These are phyloP conservation scores for Penicillium sp. DNA, from an alignment of 2,329 filamentous ascomycete species.

Conservation along the genomic window DNA sequence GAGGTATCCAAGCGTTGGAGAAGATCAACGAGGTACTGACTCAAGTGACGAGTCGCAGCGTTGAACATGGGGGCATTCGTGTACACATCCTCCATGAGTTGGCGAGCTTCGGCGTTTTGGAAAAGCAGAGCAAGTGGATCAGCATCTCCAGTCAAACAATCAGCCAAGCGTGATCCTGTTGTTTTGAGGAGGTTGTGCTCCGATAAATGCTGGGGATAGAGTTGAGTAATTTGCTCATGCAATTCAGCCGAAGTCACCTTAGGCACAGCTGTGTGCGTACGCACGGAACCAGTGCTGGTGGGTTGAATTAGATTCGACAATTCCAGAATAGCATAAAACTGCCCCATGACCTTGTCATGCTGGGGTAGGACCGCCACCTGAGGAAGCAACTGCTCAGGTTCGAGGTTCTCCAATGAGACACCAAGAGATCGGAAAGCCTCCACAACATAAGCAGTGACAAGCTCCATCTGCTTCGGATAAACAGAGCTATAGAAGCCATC, in stretches of 20 bases:
- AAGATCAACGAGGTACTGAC: constrained; percentile 1
- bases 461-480: constrained; percentile 21
- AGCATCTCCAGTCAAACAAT: constrained; percentile 34
- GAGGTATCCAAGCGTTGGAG: background rate
- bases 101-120: constrained; percentile 21
- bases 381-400: background rate
- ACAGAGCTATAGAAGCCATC: constrained; percentile 11
- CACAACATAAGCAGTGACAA: constrained; percentile 23
- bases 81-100: background rate
- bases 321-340: background rate
- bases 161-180: constrained; percentile 35
- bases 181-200: constrained; percentile 32
- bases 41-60: background rate
- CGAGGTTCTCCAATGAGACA: constrained; percentile 1
- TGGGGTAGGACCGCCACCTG: background rate
- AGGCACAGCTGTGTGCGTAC: background rate
- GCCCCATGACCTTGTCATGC: background rate
- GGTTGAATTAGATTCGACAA: background rate
- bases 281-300: background rate
- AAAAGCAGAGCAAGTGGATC: constrained; percentile 43
- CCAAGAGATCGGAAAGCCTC: constrained; percentile 26
- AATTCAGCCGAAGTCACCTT: background rate
- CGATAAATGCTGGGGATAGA: constrained; percentile 31
- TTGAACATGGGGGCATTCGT: constrained; percentile 11
- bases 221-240: constrained; percentile 15